Evolutionary conservation across 352 stramenopile genomes (phyloP).

Genomic region (Phytopythium sindhum): DNA sequence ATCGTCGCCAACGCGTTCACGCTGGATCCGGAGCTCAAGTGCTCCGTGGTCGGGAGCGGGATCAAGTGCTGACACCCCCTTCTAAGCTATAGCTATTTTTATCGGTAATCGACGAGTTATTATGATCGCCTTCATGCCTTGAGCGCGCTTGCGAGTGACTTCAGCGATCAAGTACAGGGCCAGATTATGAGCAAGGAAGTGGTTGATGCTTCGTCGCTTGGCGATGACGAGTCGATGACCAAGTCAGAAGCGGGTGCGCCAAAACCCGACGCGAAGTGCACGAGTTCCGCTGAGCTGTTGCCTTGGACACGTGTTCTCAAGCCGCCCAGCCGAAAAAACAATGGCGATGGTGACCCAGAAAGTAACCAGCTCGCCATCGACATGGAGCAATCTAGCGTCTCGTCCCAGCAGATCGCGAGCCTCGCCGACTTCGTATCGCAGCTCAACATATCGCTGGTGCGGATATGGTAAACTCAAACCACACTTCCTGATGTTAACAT

Average conservation of each 20-base stretch:
- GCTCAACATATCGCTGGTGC: slow-evolving; percentile 31
- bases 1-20: slow-evolving; percentile 38
- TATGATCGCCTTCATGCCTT: neutral
- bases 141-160: neutral
- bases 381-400: slow-evolving; percentile 19
- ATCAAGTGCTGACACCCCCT: slow-evolving; percentile 20
- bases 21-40: slow-evolving; percentile 26
- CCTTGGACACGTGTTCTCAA: slow-evolving; percentile 1
- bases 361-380: slow-evolving; percentile 9
- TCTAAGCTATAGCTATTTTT: neutral
- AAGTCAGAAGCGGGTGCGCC: neutral
- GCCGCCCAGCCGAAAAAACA: neutral
- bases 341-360: neutral
- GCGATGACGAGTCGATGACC: neutral
- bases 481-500: slow-evolving; percentile 6
- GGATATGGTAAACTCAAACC: slow-evolving; percentile 16
- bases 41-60: slow-evolving; percentile 28
- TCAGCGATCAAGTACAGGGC: neutral
- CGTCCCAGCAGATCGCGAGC: slow-evolving; percentile 11
- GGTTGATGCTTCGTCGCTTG: neutral
- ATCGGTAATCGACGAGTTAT: neutral
- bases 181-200: neutral
- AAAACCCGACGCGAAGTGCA: neutral
- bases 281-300: neutral
- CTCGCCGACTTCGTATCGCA: slow-evolving; percentile 24